Evolutionary conservation across 164 flowering plant species (phyloP).

Genomic region (Tetrastigma voinierianum): DNA sequence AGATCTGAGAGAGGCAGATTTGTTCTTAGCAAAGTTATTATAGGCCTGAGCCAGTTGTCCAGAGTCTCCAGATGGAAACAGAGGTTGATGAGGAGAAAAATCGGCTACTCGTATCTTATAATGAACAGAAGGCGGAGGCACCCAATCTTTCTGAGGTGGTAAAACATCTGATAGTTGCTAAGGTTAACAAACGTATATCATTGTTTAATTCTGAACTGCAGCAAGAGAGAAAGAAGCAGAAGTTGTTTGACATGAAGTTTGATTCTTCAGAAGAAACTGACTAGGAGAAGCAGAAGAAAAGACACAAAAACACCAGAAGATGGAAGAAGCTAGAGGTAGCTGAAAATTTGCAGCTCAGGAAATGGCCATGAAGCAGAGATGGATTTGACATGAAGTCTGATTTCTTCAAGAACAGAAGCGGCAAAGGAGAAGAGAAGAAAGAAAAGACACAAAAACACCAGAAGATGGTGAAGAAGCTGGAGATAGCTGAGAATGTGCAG

Average conservation of each 20-base stretch:
- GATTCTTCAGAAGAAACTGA: not conserved
- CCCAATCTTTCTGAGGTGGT: constrained; percentile 2
- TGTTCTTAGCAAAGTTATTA: constrained; percentile 72
- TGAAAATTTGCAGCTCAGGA: not conserved
- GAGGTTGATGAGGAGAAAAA: constrained; percentile 1
- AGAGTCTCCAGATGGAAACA: constrained; percentile 8
- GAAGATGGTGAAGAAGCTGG: no score
- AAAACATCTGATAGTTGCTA: not conserved
- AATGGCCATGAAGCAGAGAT: not conserved
- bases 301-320: not conserved
- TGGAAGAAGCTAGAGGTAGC: not conserved
- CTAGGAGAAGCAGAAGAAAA: not conserved
- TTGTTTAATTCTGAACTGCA: constrained; percentile 1
- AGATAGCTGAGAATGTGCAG: no score
- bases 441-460: no score
- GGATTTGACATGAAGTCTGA: no score
- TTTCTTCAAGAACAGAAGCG: no score
- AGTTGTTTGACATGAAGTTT: not conserved
- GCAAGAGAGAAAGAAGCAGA: constrained; percentile 12
- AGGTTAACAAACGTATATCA: constrained; percentile 5
- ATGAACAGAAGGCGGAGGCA: not conserved
- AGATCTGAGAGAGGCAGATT: constrained; percentile 50
- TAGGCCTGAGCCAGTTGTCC: constrained; percentile 49
- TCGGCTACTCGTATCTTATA: not conserved
- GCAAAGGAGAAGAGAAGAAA: no score